These are phyloP conservation scores for Diplodia scrobiculata DNA, from an alignment of 2,329 filamentous ascomycete genomes.

Conservation along the genomic window DNA sequence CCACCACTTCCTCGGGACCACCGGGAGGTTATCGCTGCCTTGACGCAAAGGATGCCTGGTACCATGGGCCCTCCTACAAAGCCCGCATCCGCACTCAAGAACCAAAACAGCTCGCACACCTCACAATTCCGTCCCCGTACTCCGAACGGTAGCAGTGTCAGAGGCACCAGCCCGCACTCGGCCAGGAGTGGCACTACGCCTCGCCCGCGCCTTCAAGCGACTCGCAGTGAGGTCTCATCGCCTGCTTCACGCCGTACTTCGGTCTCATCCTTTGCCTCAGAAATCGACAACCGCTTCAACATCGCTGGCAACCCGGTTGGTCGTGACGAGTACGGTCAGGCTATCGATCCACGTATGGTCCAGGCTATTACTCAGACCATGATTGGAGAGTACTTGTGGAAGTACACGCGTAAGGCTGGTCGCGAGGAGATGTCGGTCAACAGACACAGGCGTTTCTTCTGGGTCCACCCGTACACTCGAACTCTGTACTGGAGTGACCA, in stretches of 20 bases:
- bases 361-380: slow-evolving; percentile 99
- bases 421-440: slow-evolving; percentile 85
- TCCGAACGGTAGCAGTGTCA: slow-evolving; percentile 42
- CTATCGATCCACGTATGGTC: slow-evolving; percentile 95
- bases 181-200: slow-evolving; percentile 59
- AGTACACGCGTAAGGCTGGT: slow-evolving; percentile 95
- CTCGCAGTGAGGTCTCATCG: slow-evolving; percentile 52
- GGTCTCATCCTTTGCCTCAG: slow-evolving; percentile 91
- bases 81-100: slow-evolving; percentile 73
- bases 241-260: slow-evolving; percentile 72
- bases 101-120: slow-evolving; percentile 34
- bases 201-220: slow-evolving; percentile 50
- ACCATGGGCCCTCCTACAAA: slow-evolving; percentile 82
- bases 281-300: slow-evolving; percentile 89
- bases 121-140: slow-evolving; percentile 44
- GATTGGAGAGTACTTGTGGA: slow-evolving; percentile 99
- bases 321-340: slow-evolving; percentile 34
- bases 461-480: slow-evolving; percentile 96
- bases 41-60: slow-evolving; percentile 51
- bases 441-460: slow-evolving; percentile 93
- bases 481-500: slow-evolving; percentile 96
- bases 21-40: slow-evolving; percentile 79
- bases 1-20: slow-evolving; percentile 83
- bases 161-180: slow-evolving; percentile 48
- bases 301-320: slow-evolving; percentile 52